These are phyloP conservation scores for Nemania diffusa DNA, from an alignment of 2,329 filamentous ascomycete genomes.

Conservation along the genomic window DNA sequence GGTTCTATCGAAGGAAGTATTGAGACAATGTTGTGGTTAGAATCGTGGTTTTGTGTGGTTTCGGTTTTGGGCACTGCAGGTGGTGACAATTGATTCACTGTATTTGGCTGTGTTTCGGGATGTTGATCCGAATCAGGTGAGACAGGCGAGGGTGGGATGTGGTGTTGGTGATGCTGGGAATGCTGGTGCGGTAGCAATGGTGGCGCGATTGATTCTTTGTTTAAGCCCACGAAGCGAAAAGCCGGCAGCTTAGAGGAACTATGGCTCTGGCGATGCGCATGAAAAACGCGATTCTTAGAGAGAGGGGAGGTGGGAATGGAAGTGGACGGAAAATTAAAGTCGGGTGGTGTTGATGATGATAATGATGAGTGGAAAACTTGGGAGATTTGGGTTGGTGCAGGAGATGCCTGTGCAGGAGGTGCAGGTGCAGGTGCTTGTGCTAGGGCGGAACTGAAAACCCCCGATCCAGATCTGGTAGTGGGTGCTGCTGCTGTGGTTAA, in stretches of 20 bases:
- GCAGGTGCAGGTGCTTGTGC: slow-evolving; percentile 7
- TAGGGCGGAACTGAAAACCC: slow-evolving; percentile 16
- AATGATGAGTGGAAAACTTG: slow-evolving; percentile 23
- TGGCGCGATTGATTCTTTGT: slow-evolving; percentile 51
- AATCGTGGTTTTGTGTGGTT: slow-evolving; percentile 36
- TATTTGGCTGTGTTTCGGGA: slow-evolving; percentile 45
- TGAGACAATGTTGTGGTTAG: slow-evolving; percentile 42
- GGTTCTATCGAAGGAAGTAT: slow-evolving; percentile 32
- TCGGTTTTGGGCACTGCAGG: slow-evolving; percentile 32
- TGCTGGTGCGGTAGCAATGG: slow-evolving; percentile 49
- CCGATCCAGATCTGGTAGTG: slow-evolving; percentile 15
- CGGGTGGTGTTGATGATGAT: slow-evolving; percentile 19
- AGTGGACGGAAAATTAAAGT: slow-evolving; percentile 15
- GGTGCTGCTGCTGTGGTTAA: neutral
- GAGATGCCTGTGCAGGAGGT: neutral
- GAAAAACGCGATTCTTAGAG: slow-evolving; percentile 43
- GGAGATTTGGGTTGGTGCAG: slow-evolving; percentile 20
- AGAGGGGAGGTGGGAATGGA: slow-evolving; percentile 19
- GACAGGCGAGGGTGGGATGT: slow-evolving; percentile 54
- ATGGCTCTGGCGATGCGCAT: slow-evolving; percentile 63
- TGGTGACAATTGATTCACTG: slow-evolving; percentile 40
- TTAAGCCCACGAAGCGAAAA: slow-evolving; percentile 64
- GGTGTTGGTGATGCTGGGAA: slow-evolving; percentile 45
- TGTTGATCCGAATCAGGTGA: slow-evolving; percentile 51
- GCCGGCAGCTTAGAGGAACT: slow-evolving; percentile 66